Conservation (phyloP, 176 grass and related monocot genomes). For the Hyparrhenia diplandra region DNA sequence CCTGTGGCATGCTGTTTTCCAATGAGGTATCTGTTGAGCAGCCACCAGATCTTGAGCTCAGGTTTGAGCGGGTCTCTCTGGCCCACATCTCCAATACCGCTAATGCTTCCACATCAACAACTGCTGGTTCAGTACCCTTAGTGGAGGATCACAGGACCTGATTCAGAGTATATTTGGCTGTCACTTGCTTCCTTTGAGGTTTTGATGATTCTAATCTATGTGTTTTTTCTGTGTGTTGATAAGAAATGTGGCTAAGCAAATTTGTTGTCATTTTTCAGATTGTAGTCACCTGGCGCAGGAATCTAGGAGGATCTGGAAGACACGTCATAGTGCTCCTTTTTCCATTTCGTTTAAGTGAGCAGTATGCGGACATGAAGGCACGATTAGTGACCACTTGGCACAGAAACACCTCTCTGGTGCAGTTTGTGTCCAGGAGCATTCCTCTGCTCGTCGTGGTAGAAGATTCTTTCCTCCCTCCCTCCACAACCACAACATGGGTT, state of each 20-base stretch:
- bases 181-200: not conserved
- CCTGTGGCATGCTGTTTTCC: constrained; percentile 6
- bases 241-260: not conserved
- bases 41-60: not conserved
- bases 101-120: not conserved
- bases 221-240: not conserved
- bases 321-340: not conserved
- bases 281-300: not conserved
- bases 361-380: not conserved
- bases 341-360: not conserved
- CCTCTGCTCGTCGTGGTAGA: not conserved
- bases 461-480: not conserved
- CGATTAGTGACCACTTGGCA: not conserved
- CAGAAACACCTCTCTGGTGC: not conserved
- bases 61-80: not conserved
- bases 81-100: not conserved
- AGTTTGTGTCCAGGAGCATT: not conserved
- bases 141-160: not conserved
- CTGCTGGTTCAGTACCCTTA: not conserved
- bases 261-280: constrained; percentile 7
- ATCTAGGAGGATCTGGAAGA: not conserved
- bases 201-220: not conserved
- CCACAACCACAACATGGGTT: not conserved
- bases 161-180: not conserved
- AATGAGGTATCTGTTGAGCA: constrained; percentile 4